Evolutionary conservation across 2,329 filamentous ascomycete species (phyloP).

Genomic region (Corniculantispora saksenae): DNA sequence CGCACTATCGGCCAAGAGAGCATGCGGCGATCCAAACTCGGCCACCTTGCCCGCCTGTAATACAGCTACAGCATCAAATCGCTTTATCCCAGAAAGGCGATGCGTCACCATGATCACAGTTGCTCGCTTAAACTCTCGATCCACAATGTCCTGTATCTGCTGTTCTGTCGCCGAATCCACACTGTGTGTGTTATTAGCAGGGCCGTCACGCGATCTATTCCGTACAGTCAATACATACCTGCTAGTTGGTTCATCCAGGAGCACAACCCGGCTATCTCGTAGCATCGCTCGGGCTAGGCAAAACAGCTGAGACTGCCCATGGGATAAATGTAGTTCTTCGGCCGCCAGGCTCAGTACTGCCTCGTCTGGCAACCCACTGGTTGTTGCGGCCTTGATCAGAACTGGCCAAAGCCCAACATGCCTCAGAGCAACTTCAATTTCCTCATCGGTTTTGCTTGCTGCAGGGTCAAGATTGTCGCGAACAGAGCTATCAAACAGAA

Average conservation of each 20-base stretch:
- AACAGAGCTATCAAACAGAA: conserved; percentile 8
- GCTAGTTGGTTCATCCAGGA: conserved; percentile 12
- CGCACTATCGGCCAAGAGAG: neutral
- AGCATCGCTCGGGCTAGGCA: conserved; percentile 7
- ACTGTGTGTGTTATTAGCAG: neutral
- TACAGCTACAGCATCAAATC: conserved; percentile 9
- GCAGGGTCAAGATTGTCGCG: conserved; percentile 4
- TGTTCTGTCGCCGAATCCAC: conserved; percentile 9
- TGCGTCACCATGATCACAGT: conserved; percentile 19
- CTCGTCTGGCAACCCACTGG: neutral
- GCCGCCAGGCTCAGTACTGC: neutral
- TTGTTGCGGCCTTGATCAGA: neutral
- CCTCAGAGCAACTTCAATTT: neutral
- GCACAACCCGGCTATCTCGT: conserved; percentile 6
- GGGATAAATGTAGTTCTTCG: conserved; percentile 9
- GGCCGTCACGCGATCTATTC: too few species aligned
- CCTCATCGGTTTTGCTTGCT: neutral
- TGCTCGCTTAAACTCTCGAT: conserved; percentile 5
- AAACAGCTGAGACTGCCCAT: conserved; percentile 9
- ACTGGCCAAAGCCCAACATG: conserved; percentile 1
- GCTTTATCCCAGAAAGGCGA: conserved; percentile 2
- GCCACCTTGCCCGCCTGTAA: neutral
- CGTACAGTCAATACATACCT: neutral
- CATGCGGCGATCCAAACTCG: neutral
- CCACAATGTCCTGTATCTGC: conserved; percentile 7